Percentiles rank a stretch among this genome's conserved stretches.
Conservation (phyloP, 1,284 basidiomycete species). For the Cerioporus squamosus region DNA sequence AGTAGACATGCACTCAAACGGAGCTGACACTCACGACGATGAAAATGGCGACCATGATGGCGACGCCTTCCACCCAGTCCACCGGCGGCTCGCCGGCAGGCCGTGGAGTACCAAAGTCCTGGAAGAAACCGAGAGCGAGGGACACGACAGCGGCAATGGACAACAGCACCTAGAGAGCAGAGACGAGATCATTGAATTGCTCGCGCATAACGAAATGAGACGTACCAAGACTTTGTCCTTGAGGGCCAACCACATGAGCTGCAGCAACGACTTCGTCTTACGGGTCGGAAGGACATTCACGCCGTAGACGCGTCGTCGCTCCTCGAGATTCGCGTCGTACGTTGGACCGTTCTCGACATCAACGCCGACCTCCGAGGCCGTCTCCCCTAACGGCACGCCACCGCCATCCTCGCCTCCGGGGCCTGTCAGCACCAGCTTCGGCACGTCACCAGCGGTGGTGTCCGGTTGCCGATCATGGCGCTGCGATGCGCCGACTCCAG, state of each 20-base stretch:
- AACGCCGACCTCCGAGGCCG: slow-evolving; percentile 27
- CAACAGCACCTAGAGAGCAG: slow-evolving; percentile 71
- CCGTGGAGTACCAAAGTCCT: slow-evolving; percentile 82
- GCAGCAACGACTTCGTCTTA: slow-evolving; percentile 78
- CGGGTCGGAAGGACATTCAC: slow-evolving; percentile 82
- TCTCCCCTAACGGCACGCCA: slow-evolving; percentile 19
- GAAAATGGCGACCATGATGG: slow-evolving; percentile 88
- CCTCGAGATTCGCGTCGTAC: slow-evolving; percentile 59
- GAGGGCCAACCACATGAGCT: slow-evolving; percentile 93
- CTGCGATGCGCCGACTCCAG: slow-evolving; percentile 34
- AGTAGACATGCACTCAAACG: not conserved
- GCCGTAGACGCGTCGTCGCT: slow-evolving; percentile 81
- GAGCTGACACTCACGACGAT: slow-evolving; percentile 70
- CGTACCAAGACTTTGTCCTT: slow-evolving; percentile 94
- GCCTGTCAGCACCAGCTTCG: slow-evolving; percentile 49
- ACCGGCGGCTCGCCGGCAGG: slow-evolving; percentile 66
- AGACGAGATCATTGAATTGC: not conserved
- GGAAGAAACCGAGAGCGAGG: slow-evolving; percentile 92
- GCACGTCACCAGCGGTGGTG: slow-evolving; percentile 31
- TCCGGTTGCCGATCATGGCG: slow-evolving; percentile 41
- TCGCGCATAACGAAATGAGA: slow-evolving; percentile 16
- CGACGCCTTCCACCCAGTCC: slow-evolving; percentile 99
- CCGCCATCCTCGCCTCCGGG: slow-evolving; percentile 39
- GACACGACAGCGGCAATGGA: slow-evolving; percentile 93
- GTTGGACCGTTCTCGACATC: slow-evolving; percentile 42